Evolutionary conservation across 2,329 filamentous ascomycete genomes (phyloP), one percentile per base, ranked within the genome.

Genomic region (Cadophora sp.): DNA sequence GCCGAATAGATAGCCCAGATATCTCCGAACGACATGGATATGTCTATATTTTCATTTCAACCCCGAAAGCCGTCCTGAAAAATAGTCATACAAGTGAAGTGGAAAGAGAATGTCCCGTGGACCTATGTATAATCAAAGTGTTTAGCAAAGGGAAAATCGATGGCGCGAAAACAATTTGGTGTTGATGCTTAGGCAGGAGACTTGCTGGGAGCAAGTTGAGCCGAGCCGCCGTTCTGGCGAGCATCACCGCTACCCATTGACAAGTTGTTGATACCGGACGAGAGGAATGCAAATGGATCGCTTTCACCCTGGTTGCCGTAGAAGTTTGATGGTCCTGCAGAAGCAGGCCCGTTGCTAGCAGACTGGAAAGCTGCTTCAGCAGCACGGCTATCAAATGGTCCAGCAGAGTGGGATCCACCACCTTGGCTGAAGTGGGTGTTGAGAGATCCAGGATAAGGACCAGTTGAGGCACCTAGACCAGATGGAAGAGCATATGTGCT

Each of bases 301-400:
- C 84, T 90, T 76, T 92, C 90, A 65, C 83, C 83, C 74, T 89
- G 84, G 63, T 77, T 77, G 70, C 79, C 83, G 77, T 91, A 91
- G 76, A 91, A 92, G 77, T 88, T 92, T 51, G 91, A 89, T 40
- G 91, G 89, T 50, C 91, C 92, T 69, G 90, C 91, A 55, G 92
- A 92, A 19, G 90, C 89, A 24, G 91, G 91, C 66, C 92, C 92
- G 74, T 96, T 95, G 74, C 91, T 91, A 48, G 93, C 94, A 50
- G 92, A 92, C 78, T 93, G 92, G 84, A 99, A 99, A 29, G 96
- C 95, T 69, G 94, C 94, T 82, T 98, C 95, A 19, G 95, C 93
- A 71, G 93, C 92, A 71, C 94, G 92, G 83, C 94, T 97, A 78
- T 97, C 94, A 77, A 99, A 98, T 5, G 91, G 91, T 14, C 93